Conservation (phyloP, 2,329 filamentous ascomycete species). For the Colletotrichum gigasporum region DNA sequence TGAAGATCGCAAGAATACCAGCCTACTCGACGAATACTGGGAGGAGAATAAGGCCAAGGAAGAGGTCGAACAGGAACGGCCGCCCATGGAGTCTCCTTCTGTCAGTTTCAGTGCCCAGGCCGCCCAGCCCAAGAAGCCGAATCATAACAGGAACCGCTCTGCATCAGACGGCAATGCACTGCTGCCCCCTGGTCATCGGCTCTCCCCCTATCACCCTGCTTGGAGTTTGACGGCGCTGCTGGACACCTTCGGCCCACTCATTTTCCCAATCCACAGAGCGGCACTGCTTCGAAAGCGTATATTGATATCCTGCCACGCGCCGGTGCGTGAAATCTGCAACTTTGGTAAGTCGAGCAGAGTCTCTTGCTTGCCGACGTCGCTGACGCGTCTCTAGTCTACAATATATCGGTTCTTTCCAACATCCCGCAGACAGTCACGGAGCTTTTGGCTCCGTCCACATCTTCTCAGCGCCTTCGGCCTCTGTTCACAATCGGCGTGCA, state of each 20-base stretch:
- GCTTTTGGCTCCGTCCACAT: slow-evolving; percentile 69
- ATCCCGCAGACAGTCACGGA: slow-evolving; percentile 80
- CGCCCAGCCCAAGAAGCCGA: slow-evolving; percentile 45
- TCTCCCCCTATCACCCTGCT: slow-evolving; percentile 86
- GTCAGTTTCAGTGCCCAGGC: slow-evolving; percentile 52
- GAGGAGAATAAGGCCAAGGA: slow-evolving; percentile 61
- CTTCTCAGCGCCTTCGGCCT: slow-evolving; percentile 75
- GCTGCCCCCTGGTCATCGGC: slow-evolving; percentile 68
- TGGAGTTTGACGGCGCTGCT: slow-evolving; percentile 82
- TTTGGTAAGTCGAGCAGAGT: slow-evolving; percentile 70
- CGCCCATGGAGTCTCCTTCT: slow-evolving; percentile 61
- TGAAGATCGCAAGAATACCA: slow-evolving; percentile 69
- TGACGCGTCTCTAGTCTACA: slow-evolving; percentile 74
- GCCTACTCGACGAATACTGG: slow-evolving; percentile 84
- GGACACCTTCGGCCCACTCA: slow-evolving; percentile 86
- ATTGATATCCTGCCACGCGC: slow-evolving; percentile 84
- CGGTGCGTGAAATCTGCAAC: slow-evolving; percentile 86
- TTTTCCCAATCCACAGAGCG: slow-evolving; percentile 91
- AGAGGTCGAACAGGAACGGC: slow-evolving; percentile 45
- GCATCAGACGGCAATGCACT: slow-evolving; percentile 70
- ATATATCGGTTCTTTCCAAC: slow-evolving; percentile 91
- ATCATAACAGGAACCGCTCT: slow-evolving; percentile 64
- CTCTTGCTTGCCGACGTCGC: neutral
- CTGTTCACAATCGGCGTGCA: slow-evolving; percentile 95
- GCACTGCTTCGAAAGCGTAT: slow-evolving; percentile 89